Evolutionary conservation across 1,284 basidiomycete species (phyloP).

Genomic region (Puccinia triticina): DNA sequence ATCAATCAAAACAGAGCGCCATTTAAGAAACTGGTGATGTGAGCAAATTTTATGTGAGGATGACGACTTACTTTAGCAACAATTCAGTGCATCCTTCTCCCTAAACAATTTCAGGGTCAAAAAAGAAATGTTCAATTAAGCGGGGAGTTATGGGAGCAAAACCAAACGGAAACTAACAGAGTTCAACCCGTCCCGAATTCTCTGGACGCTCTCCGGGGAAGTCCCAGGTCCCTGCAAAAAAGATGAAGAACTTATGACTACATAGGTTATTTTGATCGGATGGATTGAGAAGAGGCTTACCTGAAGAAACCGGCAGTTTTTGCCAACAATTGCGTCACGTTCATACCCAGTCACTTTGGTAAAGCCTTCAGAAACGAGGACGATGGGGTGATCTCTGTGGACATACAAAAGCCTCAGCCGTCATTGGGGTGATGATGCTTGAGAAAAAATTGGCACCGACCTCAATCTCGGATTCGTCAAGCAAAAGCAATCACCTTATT

Average conservation of each 20-base stretch:
- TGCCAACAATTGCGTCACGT: slow-evolving; percentile 54
- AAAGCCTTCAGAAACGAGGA: slow-evolving; percentile 56
- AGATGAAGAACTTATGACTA: not conserved
- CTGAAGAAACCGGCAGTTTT: slow-evolving; percentile 54
- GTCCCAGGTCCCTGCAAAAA: slow-evolving; percentile 31
- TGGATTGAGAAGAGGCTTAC: not conserved
- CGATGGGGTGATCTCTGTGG: slow-evolving; percentile 57
- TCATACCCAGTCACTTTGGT: slow-evolving; percentile 56
- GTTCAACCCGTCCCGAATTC: slow-evolving; percentile 43
- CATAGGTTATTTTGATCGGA: not conserved
- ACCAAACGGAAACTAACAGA: slow-evolving; percentile 1
- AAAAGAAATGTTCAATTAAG: too few species aligned
- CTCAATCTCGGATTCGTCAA: slow-evolving; percentile 14
- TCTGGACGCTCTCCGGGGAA: slow-evolving; percentile 35
- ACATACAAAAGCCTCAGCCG: not conserved
- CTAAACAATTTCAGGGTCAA: too few species aligned
- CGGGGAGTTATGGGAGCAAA: too few species aligned
- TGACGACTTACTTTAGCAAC: slow-evolving; percentile 18
- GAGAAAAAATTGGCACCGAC: not conserved
- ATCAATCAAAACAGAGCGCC: not conserved
- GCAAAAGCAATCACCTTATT: slow-evolving; percentile 44
- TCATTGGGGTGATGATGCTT: not conserved
- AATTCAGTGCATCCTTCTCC: slow-evolving; percentile 45
- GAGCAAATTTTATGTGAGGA: not conserved
- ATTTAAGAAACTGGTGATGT: not conserved